These are phyloP conservation scores for Mangifera indica DNA, from an alignment of 345 rosid species.

Conservation along the genomic window DNA sequence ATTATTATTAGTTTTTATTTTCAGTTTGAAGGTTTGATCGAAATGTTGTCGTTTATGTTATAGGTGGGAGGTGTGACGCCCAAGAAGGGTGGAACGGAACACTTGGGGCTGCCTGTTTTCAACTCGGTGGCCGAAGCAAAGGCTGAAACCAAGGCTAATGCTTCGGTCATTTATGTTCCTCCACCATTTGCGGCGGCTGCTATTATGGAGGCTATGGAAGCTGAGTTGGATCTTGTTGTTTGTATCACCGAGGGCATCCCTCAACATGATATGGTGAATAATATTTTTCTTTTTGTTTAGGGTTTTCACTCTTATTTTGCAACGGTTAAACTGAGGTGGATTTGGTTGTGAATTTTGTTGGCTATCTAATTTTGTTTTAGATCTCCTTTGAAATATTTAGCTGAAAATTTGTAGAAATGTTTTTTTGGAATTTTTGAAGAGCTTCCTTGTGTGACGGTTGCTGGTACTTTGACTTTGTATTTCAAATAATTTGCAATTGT, in stretches of 20 bases:
- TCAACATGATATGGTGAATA: conserved; percentile 88
- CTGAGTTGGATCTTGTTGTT: conserved; percentile 87
- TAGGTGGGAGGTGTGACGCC: conserved; percentile 99
- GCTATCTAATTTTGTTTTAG: too few relatives aligned
- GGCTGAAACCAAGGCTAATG: conserved; percentile 92
- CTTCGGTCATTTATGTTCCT: conserved; percentile 92
- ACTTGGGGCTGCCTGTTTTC: conserved; percentile 91
- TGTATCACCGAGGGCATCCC: conserved; percentile 97
- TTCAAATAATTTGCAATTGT: too few relatives aligned
- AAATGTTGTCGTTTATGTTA: neutral
- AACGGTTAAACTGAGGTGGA: neutral
- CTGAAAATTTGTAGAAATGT: too few relatives aligned
- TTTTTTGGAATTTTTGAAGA: too few relatives aligned
- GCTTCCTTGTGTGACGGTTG: too few relatives aligned
- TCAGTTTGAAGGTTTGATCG: neutral
- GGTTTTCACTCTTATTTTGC: neutral
- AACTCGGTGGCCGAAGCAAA: conserved; percentile 95
- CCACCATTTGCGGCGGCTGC: conserved; percentile 98
- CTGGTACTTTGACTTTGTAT: too few relatives aligned
- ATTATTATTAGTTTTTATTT: neutral
- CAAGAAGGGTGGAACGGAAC: conserved; percentile 96
- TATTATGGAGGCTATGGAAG: conserved; percentile 88
- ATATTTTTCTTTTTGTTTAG: neutral
- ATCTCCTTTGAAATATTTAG: too few relatives aligned
- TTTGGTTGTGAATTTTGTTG: too few relatives aligned